Evolutionary conservation across 2,329 filamentous ascomycete species (phyloP), one percentile per base, ranked within the genome.

Genomic region (Lachnellula subtilissima): DNA sequence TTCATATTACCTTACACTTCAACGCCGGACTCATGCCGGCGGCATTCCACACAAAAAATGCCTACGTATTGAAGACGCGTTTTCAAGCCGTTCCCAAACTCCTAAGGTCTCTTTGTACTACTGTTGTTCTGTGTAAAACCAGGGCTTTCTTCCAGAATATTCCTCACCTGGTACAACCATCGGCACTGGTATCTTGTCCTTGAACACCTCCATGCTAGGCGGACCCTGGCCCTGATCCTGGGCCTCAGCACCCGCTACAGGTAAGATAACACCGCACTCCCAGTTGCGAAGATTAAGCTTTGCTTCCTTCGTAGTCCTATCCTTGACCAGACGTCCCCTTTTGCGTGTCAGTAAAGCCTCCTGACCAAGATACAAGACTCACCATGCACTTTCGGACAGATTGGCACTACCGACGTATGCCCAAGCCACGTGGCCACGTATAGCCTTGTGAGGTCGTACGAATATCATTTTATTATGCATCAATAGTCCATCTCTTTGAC

Each of bases 321-420:
- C 87, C 66, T 85, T 85, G 53, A 86, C 82, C 32, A 96, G 73
- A 48, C 85, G 85, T 22, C 93, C 94, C 93, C 88, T 90, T 60
- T 47, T 42, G 22, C n/a, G 25, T 15, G 23, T 47, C 45, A 47
- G 14, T 14, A 17, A 47, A 3, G 23, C 25, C 23, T 17, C 8
- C 23, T 35, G 36, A 37, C 39, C 28, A 8, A 48, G 7, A 15
- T 22, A 32, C 32, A 37, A 42, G 17, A 76, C 84, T 77, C 74
- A 91, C 88, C 94, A 99, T 32, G 94, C 94, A 69, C 89, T 92
- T 72, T 97, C 91, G 0, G 91, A 96, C 28, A 96, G 74, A 72
- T 99, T 99, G 7, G 91, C 90, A 65, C 90, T 96, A 15, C 94
- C 94, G 39, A 96, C 74, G 68, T 97, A 97, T 2, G 82, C 87